Percentiles rank a stretch among this genome's conserved stretches.
Evolutionary conservation across 345 rosid genomes (phyloP).

Genomic region (Salix koriyanagi): DNA sequence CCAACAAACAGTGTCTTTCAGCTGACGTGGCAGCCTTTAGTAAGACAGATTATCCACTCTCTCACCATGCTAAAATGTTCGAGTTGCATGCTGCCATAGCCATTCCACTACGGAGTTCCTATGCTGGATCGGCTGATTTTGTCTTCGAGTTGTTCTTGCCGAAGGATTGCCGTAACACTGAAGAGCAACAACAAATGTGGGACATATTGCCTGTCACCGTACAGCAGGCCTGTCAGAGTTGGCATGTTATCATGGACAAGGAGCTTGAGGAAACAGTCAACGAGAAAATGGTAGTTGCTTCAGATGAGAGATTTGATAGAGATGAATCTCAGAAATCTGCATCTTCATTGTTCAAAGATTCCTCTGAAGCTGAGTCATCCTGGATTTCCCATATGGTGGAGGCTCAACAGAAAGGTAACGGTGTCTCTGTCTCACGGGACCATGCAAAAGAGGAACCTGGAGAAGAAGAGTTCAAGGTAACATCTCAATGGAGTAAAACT

Average conservation of each 20-base stretch:
- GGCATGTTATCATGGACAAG: slow-evolving; percentile 48
- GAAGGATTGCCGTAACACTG: slow-evolving; percentile 45
- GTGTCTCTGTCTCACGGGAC: slow-evolving; percentile 59
- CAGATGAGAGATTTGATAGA: slow-evolving; percentile 21
- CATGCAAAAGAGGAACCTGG: slow-evolving; percentile 41
- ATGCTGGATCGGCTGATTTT: slow-evolving; percentile 50
- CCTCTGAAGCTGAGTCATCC: slow-evolving; percentile 41
- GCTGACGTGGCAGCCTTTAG: slow-evolving; percentile 58
- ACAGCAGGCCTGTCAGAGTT: slow-evolving; percentile 50
- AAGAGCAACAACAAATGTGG: slow-evolving; percentile 45
- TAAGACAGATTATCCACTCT: slow-evolving; percentile 69
- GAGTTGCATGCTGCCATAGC: slow-evolving; percentile 71
- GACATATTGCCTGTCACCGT: slow-evolving; percentile 42
- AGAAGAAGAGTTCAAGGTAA: slow-evolving; percentile 62
- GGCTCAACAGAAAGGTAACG: slow-evolving; percentile 61
- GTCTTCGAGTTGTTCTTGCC: slow-evolving; percentile 86
- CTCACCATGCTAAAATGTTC: slow-evolving; percentile 82
- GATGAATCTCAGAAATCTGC: slow-evolving; percentile 22
- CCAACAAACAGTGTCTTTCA: slow-evolving; percentile 57
- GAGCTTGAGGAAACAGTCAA: slow-evolving; percentile 47
- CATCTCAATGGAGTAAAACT: slow-evolving; percentile 38
- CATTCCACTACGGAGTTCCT: slow-evolving; percentile 52
- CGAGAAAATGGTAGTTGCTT: slow-evolving; percentile 25
- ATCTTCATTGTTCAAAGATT: slow-evolving; percentile 40
- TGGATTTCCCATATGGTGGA: slow-evolving; percentile 57